A percentile compares a stretch with the other conserved stretches of the same genome.
Evolutionary conservation across 2,329 filamentous ascomycete species (phyloP).

Genomic region (Colletotrichum shisoi): DNA sequence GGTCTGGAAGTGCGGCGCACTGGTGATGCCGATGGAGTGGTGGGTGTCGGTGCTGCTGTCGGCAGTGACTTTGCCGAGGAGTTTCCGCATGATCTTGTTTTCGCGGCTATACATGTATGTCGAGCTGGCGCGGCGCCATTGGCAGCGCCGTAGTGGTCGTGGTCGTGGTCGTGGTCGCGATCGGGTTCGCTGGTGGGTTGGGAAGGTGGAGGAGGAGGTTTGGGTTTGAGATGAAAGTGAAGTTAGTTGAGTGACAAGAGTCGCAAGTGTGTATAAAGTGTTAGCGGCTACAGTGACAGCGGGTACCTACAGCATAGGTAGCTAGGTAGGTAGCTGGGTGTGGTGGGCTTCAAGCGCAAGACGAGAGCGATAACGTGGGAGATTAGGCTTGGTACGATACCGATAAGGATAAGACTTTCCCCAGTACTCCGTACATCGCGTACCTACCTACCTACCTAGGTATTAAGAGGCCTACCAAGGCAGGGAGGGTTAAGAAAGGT

Average conservation of each 20-base stretch:
- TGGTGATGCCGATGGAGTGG: conserved; percentile 55
- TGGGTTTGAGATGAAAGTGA: neutral
- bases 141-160: conserved; percentile 26
- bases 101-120: conserved; percentile 61
- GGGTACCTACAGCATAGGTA: neutral
- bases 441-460: too few relatives aligned
- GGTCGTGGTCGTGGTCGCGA: neutral
- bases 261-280: conserved; percentile 2
- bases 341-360: conserved; percentile 5
- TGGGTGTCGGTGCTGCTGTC: conserved; percentile 57
- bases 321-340: neutral
- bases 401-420: neutral
- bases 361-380: neutral
- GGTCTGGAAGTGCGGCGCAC: conserved; percentile 52
- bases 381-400: neutral
- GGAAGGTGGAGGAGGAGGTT: neutral
- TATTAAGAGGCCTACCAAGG: too few relatives aligned
- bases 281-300: neutral
- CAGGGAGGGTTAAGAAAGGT: too few relatives aligned
- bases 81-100: conserved; percentile 67
- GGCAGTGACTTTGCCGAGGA: conserved; percentile 62
- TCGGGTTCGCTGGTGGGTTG: neutral
- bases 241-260: neutral
- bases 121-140: conserved; percentile 48
- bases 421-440: too few relatives aligned